Percentiles rank a stretch among this genome's conserved stretches.
These are phyloP conservation scores for Amphibolis antarctica DNA, from an alignment of 106 monocot genomes.

Conservation along the genomic window DNA sequence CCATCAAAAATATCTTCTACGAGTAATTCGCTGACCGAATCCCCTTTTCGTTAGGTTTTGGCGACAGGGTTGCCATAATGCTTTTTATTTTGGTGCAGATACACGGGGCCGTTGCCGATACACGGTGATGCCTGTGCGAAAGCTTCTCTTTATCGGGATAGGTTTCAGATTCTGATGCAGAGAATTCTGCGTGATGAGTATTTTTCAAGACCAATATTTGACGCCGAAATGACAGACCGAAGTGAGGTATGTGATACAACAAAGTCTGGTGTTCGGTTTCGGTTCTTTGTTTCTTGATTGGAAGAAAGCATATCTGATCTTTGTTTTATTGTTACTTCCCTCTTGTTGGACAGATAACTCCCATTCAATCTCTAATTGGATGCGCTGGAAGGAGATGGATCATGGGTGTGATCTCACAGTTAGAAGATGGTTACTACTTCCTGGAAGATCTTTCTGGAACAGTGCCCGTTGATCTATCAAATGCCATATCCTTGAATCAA, in stretches of 20 bases:
- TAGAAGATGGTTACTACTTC: constrained; percentile 86
- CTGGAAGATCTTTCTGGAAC: constrained; percentile 91
- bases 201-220: constrained; percentile 76
- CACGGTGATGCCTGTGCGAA: constrained; percentile 79
- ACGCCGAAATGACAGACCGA: constrained; percentile 35
- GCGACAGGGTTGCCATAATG: neutral
- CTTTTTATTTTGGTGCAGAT: constrained; percentile 27
- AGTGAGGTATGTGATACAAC: constrained; percentile 38
- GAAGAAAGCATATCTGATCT: neutral
- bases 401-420: constrained; percentile 90
- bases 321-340: neutral
- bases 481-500: constrained; percentile 75
- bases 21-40: constrained; percentile 28
- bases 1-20: constrained; percentile 78
- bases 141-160: constrained; percentile 66
- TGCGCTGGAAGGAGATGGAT: constrained; percentile 87
- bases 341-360: constrained; percentile 47
- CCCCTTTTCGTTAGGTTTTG: neutral
- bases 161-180: constrained; percentile 71
- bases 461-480: constrained; percentile 75
- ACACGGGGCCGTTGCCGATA: constrained; percentile 53
- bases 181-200: constrained; percentile 79
- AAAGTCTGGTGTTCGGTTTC: too few species aligned
- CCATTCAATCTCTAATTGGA: constrained; percentile 87
- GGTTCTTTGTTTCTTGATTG: neutral